phyloP scores from a whole-genome alignment of 495 filamentous ascomycete species.

The Astrocystis sublimbata region DNA sequence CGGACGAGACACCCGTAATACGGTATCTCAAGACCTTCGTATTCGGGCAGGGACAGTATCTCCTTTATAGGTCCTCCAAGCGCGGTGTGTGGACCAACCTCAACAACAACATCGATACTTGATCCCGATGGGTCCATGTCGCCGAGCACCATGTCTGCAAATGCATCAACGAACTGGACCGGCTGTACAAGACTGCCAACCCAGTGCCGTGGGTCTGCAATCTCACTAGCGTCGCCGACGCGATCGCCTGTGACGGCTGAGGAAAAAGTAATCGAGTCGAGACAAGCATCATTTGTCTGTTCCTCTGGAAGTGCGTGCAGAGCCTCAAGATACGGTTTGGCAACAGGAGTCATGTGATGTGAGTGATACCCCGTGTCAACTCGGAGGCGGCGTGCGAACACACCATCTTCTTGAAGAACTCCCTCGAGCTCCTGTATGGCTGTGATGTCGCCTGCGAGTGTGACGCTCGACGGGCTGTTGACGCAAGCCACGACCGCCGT shows the following conservation, averaged over 20 bases:
- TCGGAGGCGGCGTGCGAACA: conserved; percentile 40
- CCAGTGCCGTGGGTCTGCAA: not conserved
- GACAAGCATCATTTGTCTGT: not conserved
- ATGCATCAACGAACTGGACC: not conserved
- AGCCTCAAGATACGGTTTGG: conserved; percentile 8
- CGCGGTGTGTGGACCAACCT: not conserved
- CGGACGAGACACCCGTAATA: not conserved
- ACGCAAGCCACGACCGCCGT: conserved; percentile 43
- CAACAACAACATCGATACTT: not conserved
- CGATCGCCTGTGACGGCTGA: not conserved
- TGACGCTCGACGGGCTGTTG: conserved; percentile 48
- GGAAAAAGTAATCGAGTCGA: not conserved
- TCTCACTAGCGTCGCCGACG: not conserved
- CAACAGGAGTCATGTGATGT: conserved; percentile 42
- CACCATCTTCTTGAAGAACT: conserved; percentile 27
- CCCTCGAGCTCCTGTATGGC: conserved; percentile 38
- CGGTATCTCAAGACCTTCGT: not conserved
- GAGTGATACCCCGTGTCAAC: conserved; percentile 49
- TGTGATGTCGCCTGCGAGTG: conserved; percentile 43
- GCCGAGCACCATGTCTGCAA: not conserved
- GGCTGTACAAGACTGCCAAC: not conserved
- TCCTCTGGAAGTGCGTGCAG: not conserved
- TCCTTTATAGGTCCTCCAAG: not conserved
- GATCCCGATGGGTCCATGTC: not conserved
- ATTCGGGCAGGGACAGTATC: not conserved